Base-by-base conservation (phyloP, 306 rosid genomes). In the Lagenaria siceraria region DNA sequence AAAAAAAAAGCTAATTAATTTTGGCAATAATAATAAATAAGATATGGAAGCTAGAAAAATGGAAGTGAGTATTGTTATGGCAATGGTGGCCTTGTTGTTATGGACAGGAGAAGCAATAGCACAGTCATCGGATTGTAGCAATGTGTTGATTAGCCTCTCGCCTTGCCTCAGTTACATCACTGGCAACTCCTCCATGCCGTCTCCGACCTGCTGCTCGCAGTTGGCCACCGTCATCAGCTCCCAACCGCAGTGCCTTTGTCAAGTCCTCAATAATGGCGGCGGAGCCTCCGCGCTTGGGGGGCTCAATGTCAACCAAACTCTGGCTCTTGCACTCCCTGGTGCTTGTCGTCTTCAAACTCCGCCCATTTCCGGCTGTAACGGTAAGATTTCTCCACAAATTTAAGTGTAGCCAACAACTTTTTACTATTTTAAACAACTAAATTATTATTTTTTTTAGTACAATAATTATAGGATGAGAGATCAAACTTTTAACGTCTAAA, bases 261-360 rank as follows among this genome's bases (percentile, higher is more conserved):
- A 84, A 84, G 89, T 83, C 81, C 81, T 93, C 36, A 82, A 49
- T 49, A 49, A 80, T 9, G 7, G 53, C 8, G 91, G 89, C 0
- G 88, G 94, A 15, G 87, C 86, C 7, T 84, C 91, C 0, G 82
- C 89, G 3, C 53, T 94, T 0, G 93, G 54, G 10, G 54, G 96
- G 1, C 54, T 92, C 84, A 86, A 52, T 22, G 78, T 94, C 53
- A 91, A 91, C 71, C 87, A 79, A 65, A 89, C 97, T 56, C 93
- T 60, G 79, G 93, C 97, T 61, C 77, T 89, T 15, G 85, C 94
- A 22, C 64, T 94, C 46, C 97, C 96, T n/a, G 22, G 77, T 76
- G 88, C 88, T 75, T 91, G 97, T 86, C 84, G 87, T 19, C 84
- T 94, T n/a, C 85, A 87, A 54, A 91, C 93, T 51, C 96, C 96